Base-by-base conservation (phyloP, 495 filamentous ascomycete species). In the Penicillium silybi region DNA sequence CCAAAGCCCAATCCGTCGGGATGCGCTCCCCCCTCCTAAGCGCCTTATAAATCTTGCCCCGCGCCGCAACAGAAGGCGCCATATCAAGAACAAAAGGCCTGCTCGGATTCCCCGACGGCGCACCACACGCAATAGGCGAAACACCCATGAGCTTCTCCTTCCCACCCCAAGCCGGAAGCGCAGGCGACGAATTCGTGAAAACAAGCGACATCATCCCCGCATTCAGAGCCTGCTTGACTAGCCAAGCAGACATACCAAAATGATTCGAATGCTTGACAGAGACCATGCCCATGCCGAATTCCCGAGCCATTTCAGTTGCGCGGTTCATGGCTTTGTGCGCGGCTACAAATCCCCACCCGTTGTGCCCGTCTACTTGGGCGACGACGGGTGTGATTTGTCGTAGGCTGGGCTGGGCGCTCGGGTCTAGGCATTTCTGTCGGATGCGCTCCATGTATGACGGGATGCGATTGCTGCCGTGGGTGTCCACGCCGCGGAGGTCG, bases 191-290 rank as follows among this genome's bases (percentile, higher is more conserved):
- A 66, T 90, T 92, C 26, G 88, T 92, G 56, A 92, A 92, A 4
- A 90, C 86, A 0, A 92, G 72, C 47, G 74, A 80, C 80, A 89
- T 83, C 84, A 89, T 86, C 13, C 77, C 81, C 5, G 77, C 81
- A 43, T 89, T 83, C 40, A 88, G 56, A 8, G 88, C 88, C 65
- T 88, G 84, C 64, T 85, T 81, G 32, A 89, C 87, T 7, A 90
- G 50, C 86, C 87, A 90, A 0, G 87, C 87, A 0, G 78, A 80
- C 86, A 90, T 90, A 48, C 88, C 88, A 57, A 88, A 89, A 65
- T 92, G 88, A 63, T 92, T 92, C 50, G 79, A 84, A 67, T 84
- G 84, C 64, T 84, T 86, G 58, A 90, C 75, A 41, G 76, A 78
- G 6, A 83, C 86, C 76, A 92, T 78, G 10, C 86, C 88, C 51